phyloP scores from a whole-genome alignment of 805 yeast genomes.

The Hanseniaspora lindneri region DNA sequence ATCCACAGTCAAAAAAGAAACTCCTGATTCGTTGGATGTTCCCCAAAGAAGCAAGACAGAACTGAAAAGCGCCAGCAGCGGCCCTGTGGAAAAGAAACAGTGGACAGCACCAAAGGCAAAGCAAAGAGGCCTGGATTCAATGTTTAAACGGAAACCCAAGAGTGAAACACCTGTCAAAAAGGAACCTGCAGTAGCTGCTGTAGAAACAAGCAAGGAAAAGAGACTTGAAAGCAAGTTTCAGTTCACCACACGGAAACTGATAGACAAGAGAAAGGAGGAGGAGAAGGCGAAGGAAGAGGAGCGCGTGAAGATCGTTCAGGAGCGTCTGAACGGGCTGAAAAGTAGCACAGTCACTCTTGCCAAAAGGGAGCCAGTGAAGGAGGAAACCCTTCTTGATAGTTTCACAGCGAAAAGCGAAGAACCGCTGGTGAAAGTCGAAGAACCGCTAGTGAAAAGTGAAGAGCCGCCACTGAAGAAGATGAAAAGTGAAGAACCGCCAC shows the following conservation, averaged over 20 bases:
- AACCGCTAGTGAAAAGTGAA: no score
- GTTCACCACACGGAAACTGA: conserved; percentile 1
- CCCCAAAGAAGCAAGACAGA: conserved; percentile 3
- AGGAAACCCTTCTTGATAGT: no score
- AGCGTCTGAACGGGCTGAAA: neutral
- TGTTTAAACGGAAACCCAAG: conserved; percentile 8
- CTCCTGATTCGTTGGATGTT: neutral
- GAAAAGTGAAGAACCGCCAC: no score
- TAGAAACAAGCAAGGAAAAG: neutral
- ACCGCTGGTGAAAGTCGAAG: neutral
- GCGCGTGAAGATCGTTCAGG: conserved; percentile 11
- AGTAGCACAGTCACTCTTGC: no score
- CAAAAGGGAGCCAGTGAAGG: no score
- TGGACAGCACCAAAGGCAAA: conserved; percentile 12
- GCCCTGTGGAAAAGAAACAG: neutral
- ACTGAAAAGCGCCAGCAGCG: neutral
- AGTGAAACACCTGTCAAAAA: neutral
- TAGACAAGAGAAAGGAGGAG: conserved; percentile 11
- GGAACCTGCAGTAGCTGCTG: neutral
- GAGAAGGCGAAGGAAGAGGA: conserved; percentile 14
- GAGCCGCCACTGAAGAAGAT: no score
- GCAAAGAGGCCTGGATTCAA: conserved; percentile 10
- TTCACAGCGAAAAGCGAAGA: neutral
- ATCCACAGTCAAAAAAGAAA: neutral
- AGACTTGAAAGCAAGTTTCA: conserved; percentile 10